Conservation (phyloP, 2,329 filamentous ascomycete species). For the Incumbomyces delicatus region DNA sequence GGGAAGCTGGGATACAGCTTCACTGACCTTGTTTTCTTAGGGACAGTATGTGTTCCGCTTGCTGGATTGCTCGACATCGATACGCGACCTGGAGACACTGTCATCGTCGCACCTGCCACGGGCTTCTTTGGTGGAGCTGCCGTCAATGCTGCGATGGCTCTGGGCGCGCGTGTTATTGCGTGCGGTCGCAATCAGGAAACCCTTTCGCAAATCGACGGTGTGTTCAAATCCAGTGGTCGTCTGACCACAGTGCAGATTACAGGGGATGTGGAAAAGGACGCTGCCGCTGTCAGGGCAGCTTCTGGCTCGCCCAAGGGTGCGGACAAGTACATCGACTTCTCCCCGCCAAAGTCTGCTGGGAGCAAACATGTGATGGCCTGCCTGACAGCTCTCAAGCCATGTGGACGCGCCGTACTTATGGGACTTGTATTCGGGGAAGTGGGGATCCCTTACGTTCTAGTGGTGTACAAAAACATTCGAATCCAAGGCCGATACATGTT, state of each 20-base stretch:
- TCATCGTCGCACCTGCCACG: constrained; percentile 42
- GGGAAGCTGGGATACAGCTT: constrained; percentile 31
- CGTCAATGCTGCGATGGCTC: constrained; percentile 37
- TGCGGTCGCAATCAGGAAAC: constrained; percentile 33
- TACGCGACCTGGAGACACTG: constrained; percentile 36
- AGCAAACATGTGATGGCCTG: constrained; percentile 2
- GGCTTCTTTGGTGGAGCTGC: constrained; percentile 40
- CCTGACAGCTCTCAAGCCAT: background rate
- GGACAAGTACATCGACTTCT: constrained; percentile 42
- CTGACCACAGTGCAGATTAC: constrained; percentile 34
- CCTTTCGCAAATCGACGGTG: constrained; percentile 7
- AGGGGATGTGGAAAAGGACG: constrained; percentile 31
- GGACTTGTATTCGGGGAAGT: background rate
- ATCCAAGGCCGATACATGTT: constrained; percentile 6
- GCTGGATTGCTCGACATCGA: constrained; percentile 34
- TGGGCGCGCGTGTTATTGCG: constrained; percentile 44
- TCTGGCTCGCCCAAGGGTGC: constrained; percentile 22
- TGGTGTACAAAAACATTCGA: constrained; percentile 2
- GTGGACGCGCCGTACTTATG: background rate
- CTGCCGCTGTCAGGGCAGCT: constrained; percentile 24
- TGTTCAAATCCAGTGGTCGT: constrained; percentile 7
- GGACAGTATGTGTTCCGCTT: constrained; percentile 30
- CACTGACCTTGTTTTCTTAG: constrained; percentile 30
- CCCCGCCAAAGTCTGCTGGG: constrained; percentile 27
- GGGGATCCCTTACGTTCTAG: constrained; percentile 1